Evolutionary conservation across 805 yeast genomes (phyloP), one percentile per base, ranked within the genome.

Genomic region (Naumovozyma castellii): DNA sequence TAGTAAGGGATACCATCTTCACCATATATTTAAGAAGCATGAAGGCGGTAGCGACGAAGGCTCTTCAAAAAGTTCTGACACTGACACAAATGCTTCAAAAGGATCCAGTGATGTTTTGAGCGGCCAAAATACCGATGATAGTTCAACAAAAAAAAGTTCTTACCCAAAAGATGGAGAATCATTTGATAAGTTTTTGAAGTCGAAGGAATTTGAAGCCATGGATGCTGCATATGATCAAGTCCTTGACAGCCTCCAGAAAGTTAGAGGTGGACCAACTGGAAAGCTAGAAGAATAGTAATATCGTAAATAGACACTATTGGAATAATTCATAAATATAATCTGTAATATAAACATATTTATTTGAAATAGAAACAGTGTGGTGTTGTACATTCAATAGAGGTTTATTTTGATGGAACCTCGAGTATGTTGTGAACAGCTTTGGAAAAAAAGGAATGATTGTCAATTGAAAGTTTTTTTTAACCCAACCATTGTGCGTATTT

Each of bases 191-290:
- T 40, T 36, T 19, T 25, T 37, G 37, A 45, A 43, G 13, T 46
- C 34, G 5, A 45, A 53, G 29, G 63, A 53, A 19, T 52, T 51
- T 13, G 56, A 57, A 18, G 58, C 57, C 1, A 56, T 61, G 28
- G 61, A 57, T 39, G 58, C 61, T 13, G 68, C 68, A 2, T 67
- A 65, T 43, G 72, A 67, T 46, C 55, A 61, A 40, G 64, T 67
- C n/a, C 43, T 67, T 25, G 70, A 67, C 38, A 62, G 59, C 35
- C 42, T 67, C 28, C 64, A 62, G 39, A 51, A 56, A 28, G 59
- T 57, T 2, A 59, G 67, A 48, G 46, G 27, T 22, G 27, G 27
- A 22, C 27, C 27, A 6, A 22, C 27, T 6, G 27, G 27, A n/a
- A n/a, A n/a, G n/a, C n/a, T n/a, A n/a, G n/a, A n/a, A n/a, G n/a